Conservation (phyloP, 257 asterid species). For the Sherardia arvensis region DNA sequence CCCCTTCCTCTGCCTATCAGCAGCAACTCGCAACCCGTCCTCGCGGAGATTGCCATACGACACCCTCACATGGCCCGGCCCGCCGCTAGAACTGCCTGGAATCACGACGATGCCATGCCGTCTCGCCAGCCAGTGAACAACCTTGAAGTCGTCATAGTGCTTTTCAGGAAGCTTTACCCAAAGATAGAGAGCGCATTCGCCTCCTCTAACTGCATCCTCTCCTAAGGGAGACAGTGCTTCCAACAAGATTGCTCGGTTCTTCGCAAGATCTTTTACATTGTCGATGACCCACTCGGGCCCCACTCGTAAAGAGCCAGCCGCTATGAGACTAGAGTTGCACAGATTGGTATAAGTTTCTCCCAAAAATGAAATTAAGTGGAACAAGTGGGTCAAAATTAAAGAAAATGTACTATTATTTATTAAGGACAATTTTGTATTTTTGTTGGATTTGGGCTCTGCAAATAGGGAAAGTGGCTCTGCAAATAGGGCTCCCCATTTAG, state of each 20-base stretch:
- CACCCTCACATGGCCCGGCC: slow-evolving; percentile 66
- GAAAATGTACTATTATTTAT: too few relatives aligned
- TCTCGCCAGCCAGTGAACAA: slow-evolving; percentile 70
- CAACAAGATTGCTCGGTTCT: slow-evolving; percentile 49
- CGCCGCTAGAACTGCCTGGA: slow-evolving; percentile 75
- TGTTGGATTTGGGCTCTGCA: too few relatives aligned
- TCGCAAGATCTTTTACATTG: slow-evolving; percentile 56
- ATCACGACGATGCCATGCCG: slow-evolving; percentile 61
- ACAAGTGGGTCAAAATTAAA: too few relatives aligned
- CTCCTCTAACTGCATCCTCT: slow-evolving; percentile 67
- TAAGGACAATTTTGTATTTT: too few relatives aligned
- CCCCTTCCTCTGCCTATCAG: slow-evolving; percentile 74
- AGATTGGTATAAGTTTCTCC: slow-evolving; percentile 94
- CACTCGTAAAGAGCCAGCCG: slow-evolving; percentile 67
- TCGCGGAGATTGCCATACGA: slow-evolving; percentile 73
- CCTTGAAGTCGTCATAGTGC: slow-evolving; percentile 48
- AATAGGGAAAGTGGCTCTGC: too few relatives aligned
- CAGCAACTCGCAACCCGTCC: slow-evolving; percentile 50
- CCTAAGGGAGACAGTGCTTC: slow-evolving; percentile 84
- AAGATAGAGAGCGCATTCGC: slow-evolving; percentile 91
- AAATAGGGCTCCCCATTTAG: too few relatives aligned
- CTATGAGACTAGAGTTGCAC: slow-evolving; percentile 79
- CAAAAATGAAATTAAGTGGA: too few relatives aligned
- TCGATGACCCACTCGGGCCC: slow-evolving; percentile 83
- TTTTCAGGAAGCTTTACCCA: slow-evolving; percentile 87